Evolutionary conservation across 371 early-diverging fungal species (phyloP).

Genomic region (Batkoa obscura): DNA sequence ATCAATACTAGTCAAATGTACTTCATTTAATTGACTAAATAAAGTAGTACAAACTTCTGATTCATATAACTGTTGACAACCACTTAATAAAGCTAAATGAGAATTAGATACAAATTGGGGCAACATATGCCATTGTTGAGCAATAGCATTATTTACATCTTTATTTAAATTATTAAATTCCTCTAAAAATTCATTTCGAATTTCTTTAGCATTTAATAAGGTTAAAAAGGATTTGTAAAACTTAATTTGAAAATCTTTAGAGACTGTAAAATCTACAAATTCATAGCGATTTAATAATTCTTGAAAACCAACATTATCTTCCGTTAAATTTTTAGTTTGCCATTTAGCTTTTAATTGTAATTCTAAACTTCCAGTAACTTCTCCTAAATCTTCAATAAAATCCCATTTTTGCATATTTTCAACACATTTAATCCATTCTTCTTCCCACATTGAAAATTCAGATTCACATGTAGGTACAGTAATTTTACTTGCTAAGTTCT

Average conservation of each 20-base stretch:
- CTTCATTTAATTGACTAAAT: constrained; percentile 52
- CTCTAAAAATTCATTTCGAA: neutral
- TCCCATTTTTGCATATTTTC: constrained; percentile 98
- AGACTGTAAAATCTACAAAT: neutral
- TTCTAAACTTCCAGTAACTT: constrained; percentile 68
- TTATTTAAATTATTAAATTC: constrained; percentile 70
- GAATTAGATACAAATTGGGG: constrained; percentile 66
- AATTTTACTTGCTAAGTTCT: constrained; percentile 75
- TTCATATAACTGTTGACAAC: constrained; percentile 91
- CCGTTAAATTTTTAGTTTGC: constrained; percentile 49
- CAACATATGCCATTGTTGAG: constrained; percentile 71
- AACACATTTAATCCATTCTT: constrained; percentile 87
- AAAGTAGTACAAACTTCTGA: constrained; percentile 81
- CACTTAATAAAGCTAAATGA: constrained; percentile 70
- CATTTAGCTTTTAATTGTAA: constrained; percentile 77
- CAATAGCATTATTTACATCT: constrained; percentile 67
- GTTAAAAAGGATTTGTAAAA: neutral
- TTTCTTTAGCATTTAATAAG: neutral
- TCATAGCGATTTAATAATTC: neutral
- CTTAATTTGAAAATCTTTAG: neutral
- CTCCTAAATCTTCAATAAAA: constrained; percentile 76
- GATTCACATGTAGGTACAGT: constrained; percentile 83
- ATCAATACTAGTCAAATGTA: constrained; percentile 64
- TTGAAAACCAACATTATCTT: neutral
- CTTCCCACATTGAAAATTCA: constrained; percentile 95